Percentiles rank a stretch among this genome's conserved stretches.
phyloP scores from a whole-genome alignment of 169 alveolate genomes.

The Perkinsus olseni region DNA sequence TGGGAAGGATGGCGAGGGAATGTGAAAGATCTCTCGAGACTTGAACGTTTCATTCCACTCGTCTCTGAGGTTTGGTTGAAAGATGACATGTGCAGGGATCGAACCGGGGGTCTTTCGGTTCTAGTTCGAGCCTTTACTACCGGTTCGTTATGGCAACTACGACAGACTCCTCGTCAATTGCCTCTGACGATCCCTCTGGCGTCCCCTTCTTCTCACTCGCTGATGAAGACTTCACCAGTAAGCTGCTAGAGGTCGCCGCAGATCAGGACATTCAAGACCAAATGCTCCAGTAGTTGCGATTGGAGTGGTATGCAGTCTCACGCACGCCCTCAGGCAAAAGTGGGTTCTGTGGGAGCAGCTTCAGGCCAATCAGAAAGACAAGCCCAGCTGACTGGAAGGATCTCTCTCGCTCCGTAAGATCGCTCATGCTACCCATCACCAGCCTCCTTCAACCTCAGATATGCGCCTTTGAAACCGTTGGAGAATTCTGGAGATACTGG shows the following conservation, averaged over 20 bases:
- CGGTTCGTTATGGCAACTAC: not conserved
- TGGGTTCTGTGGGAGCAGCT: not conserved
- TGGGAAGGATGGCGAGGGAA: not conserved
- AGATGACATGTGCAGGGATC: not conserved
- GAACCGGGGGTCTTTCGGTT: not conserved
- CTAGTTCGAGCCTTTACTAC: too few relatives aligned
- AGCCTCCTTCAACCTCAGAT: too few relatives aligned
- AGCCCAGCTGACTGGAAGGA: not conserved
- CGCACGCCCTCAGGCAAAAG: not conserved
- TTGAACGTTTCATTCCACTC: not conserved
- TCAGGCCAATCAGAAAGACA: not conserved
- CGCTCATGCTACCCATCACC: too few relatives aligned
- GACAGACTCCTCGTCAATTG: not conserved
- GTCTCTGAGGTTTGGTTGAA: not conserved
- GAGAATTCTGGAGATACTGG: conserved; percentile 62
- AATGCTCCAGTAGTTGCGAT: not conserved
- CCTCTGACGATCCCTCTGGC: not conserved
- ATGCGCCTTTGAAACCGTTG: conserved; percentile 1
- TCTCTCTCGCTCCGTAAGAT: not conserved
- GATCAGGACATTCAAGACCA: not conserved
- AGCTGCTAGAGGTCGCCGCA: not conserved
- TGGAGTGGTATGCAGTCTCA: not conserved
- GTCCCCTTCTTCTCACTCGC: not conserved
- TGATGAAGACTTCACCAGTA: not conserved
- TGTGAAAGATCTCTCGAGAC: not conserved